Evolutionary conservation across 768 basidiomycete genomes (phyloP).

Genomic region (Mycena maculata): DNA sequence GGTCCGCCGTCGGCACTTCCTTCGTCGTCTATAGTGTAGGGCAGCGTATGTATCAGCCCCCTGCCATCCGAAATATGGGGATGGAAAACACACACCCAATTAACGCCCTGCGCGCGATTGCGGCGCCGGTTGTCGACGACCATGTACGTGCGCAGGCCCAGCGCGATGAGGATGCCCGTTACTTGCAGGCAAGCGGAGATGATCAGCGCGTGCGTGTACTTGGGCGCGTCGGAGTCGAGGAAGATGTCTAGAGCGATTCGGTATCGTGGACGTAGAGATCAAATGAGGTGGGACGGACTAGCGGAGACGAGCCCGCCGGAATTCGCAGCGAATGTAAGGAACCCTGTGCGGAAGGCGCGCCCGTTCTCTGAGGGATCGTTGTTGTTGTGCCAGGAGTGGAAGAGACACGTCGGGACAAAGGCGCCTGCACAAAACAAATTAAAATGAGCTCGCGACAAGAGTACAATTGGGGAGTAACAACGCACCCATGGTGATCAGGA

Average conservation of each 20-base stretch:
- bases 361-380: constrained; percentile 9
- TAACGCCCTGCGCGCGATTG: constrained; percentile 16
- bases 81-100: not conserved
- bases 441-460: too few species aligned
- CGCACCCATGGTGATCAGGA: constrained; percentile 8
- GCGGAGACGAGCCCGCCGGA: constrained; percentile 3
- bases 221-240: constrained; percentile 1
- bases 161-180: not conserved
- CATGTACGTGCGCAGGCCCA: constrained; percentile 14
- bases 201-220: constrained; percentile 6
- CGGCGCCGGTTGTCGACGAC: constrained; percentile 7
- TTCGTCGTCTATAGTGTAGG: not conserved
- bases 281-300: not conserved
- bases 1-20: constrained; percentile 13
- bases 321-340: not conserved
- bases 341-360: constrained; percentile 7
- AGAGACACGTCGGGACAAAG: not conserved
- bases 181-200: constrained; percentile 4
- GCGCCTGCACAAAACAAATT: not conserved
- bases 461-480: not conserved
- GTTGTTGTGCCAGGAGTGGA: constrained; percentile 19
- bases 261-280: not conserved
- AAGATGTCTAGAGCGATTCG: constrained; percentile 1
- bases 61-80: not conserved
- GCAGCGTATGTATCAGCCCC: not conserved